Evolutionary conservation across 208 protist genomes (phyloP).

Genomic region (Phytomonas serpens): DNA sequence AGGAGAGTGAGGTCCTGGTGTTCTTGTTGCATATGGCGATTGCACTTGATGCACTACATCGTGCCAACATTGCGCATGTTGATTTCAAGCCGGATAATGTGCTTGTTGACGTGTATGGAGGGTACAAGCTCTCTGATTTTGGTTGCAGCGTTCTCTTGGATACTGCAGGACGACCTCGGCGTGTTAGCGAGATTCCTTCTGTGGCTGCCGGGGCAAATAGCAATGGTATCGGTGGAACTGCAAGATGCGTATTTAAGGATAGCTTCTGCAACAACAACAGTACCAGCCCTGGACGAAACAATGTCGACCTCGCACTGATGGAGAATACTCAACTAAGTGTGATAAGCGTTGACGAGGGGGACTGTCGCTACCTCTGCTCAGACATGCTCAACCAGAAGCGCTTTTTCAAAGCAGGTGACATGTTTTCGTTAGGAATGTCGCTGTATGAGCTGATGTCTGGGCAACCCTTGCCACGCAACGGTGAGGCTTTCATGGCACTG

Average conservation of each 20-base stretch:
- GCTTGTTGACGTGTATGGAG: constrained; percentile 62
- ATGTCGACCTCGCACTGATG: neutral
- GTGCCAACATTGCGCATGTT: constrained; percentile 77
- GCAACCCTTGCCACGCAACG: constrained; percentile 61
- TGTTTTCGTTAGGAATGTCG: constrained; percentile 90
- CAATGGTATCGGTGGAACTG: neutral
- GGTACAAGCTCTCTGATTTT: constrained; percentile 90
- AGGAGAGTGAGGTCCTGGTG: constrained; percentile 63
- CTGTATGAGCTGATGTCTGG: constrained; percentile 85
- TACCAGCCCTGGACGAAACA: neutral
- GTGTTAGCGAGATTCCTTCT: neutral
- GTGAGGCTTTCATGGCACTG: constrained; percentile 57
- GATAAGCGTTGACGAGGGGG: constrained; percentile 83
- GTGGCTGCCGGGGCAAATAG: neutral
- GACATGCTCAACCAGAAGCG: constrained; percentile 90
- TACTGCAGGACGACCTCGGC: constrained; percentile 40
- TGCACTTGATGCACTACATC: constrained; percentile 81
- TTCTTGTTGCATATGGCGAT: constrained; percentile 84
- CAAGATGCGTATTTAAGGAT: neutral
- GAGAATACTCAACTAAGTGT: constrained; percentile 45
- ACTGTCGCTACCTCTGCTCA: constrained; percentile 83
- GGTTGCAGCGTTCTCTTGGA: constrained; percentile 78
- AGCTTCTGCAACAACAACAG: neutral
- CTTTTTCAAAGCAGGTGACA: constrained; percentile 74
- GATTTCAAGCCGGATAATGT: constrained; percentile 94